Conservation (phyloP, 2,329 filamentous ascomycete species). For the Trichoderma hamatum region DNA sequence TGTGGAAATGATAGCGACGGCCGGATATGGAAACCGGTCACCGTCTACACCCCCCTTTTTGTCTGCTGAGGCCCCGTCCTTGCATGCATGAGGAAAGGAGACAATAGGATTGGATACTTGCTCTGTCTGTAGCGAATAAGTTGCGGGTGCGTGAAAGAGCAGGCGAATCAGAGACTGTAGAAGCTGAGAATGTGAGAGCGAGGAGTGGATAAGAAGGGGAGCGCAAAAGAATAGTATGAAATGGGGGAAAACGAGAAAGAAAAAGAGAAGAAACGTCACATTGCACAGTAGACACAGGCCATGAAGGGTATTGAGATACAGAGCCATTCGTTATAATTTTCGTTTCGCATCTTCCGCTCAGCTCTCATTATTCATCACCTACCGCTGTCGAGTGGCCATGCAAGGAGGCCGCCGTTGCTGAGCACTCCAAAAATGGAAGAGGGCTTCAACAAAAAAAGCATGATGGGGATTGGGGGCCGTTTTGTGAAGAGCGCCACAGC, state of each 20-base stretch:
- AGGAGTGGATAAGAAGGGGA: neutral
- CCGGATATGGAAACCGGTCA: slow-evolving; percentile 6
- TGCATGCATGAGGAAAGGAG: slow-evolving; percentile 24
- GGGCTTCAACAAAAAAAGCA: neutral
- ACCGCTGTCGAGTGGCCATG: slow-evolving; percentile 7
- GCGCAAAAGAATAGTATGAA: neutral
- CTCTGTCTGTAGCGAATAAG: neutral
- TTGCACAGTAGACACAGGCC: neutral
- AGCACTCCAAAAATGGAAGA: slow-evolving; percentile 22
- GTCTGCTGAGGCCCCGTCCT: slow-evolving; percentile 18
- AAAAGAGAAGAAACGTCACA: neutral
- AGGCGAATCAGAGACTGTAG: slow-evolving; percentile 5
- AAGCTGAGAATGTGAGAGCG: neutral
- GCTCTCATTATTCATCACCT: neutral
- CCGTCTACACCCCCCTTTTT: slow-evolving; percentile 8
- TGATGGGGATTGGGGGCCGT: slow-evolving; percentile 18
- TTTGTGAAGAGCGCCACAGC: slow-evolving; percentile 11
- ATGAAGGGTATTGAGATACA: neutral
- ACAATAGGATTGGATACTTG: slow-evolving; percentile 19
- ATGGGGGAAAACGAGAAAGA: neutral
- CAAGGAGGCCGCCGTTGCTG: slow-evolving; percentile 19
- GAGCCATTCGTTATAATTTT: neutral
- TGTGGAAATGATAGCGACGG: neutral
- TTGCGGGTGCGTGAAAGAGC: neutral
- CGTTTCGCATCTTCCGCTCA: slow-evolving; percentile 7